These are phyloP conservation scores for Aspergillus sclerotiicarbonarius DNA, from an alignment of 495 filamentous ascomycete species.

Conservation along the genomic window DNA sequence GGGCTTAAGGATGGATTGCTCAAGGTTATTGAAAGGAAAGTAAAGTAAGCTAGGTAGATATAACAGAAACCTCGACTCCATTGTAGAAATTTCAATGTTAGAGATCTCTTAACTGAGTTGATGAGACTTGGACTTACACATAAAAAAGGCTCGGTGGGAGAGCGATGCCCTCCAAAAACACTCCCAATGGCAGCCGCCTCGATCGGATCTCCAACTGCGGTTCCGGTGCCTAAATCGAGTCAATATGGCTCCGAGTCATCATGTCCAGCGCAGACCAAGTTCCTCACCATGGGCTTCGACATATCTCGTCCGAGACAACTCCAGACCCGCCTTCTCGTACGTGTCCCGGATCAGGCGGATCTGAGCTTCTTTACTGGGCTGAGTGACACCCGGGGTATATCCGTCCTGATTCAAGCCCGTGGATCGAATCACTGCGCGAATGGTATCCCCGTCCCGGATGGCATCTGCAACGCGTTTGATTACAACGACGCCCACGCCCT, in stretches of 20 bases:
- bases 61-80: no score
- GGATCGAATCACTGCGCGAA: slow-evolving; percentile 44
- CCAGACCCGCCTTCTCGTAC: slow-evolving; percentile 45
- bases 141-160: no score
- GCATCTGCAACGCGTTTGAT: slow-evolving; percentile 37
- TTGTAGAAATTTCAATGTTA: no score
- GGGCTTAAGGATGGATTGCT: no score
- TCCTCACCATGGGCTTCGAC: slow-evolving; percentile 38
- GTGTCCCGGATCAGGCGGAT: slow-evolving; percentile 47
- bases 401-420: slow-evolving; percentile 32
- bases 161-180: slow-evolving; percentile 29
- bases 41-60: no score
- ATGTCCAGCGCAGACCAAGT: no score
- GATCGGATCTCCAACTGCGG: slow-evolving; percentile 57
- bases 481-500: slow-evolving; percentile 36
- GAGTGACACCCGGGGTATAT: slow-evolving; percentile 48
- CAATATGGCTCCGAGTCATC: slow-evolving; percentile 1
- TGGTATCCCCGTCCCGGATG: slow-evolving; percentile 35
- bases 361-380: slow-evolving; percentile 56
- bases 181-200: slow-evolving; percentile 55
- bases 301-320: slow-evolving; percentile 43
- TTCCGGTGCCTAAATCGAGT: slow-evolving; percentile 33
- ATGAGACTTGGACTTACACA: no score
- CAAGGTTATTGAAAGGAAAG: no score
- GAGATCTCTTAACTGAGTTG: no score